A percentile compares a stretch with the other conserved stretches of the same genome.
Conservation (phyloP, 345 rosid species). For the Murraya koenigii region DNA sequence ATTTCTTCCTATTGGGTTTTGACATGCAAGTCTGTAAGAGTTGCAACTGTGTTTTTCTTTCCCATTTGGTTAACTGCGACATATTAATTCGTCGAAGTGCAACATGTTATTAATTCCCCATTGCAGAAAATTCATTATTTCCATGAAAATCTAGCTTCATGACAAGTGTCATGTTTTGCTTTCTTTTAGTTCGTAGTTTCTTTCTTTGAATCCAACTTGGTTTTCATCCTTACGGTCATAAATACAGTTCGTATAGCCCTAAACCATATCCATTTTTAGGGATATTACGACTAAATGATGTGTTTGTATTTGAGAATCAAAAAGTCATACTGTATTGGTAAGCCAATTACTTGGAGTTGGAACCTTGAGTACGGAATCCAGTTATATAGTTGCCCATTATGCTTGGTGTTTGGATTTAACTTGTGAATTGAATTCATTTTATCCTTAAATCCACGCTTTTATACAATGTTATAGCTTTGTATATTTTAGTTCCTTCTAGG, state of each 20-base stretch:
- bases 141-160: background rate
- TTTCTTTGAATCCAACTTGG: background rate
- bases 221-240: background rate
- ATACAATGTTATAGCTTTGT: background rate
- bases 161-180: background rate
- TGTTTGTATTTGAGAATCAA: background rate
- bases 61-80: background rate
- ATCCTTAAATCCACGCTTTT: too few species aligned
- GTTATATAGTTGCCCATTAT: background rate
- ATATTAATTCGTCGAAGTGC: background rate
- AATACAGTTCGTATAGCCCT: too few species aligned
- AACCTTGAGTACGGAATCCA: background rate
- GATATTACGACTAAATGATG: background rate
- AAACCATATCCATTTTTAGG: background rate
- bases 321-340: background rate
- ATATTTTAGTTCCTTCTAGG: background rate
- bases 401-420: background rate
- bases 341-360: background rate
- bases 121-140: background rate
- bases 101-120: background rate
- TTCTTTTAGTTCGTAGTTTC: background rate
- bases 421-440: background rate
- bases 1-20: background rate
- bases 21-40: background rate
- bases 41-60: slow-evolving; percentile 1